phyloP scores from a whole-genome alignment of 768 basidiomycete species.

The Xerocomellus amylosporus region DNA sequence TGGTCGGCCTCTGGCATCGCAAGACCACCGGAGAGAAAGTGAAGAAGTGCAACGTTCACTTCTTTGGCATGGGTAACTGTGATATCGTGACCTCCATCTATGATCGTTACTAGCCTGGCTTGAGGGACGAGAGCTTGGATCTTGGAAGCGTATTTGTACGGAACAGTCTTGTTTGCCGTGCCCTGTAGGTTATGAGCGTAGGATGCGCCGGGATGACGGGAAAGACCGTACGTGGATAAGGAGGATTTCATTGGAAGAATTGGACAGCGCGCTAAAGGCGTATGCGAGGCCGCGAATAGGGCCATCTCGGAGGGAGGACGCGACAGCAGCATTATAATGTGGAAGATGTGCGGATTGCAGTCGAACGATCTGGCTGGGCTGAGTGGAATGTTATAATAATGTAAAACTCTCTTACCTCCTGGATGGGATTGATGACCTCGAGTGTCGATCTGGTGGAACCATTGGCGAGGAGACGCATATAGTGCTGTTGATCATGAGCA shows the following conservation, averaged over 20 bases:
- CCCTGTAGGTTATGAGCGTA: conserved; percentile 21
- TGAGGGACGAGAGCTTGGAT: conserved; percentile 31
- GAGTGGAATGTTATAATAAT: not conserved
- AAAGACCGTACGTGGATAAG: conserved; percentile 56
- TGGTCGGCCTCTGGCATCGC: not conserved
- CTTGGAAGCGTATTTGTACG: conserved; percentile 31
- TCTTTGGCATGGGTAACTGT: conserved; percentile 32
- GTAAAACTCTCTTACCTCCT: conserved; percentile 36
- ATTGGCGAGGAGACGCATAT: conserved; percentile 50
- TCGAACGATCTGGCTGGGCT: conserved; percentile 55
- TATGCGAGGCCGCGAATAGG: conserved; percentile 61
- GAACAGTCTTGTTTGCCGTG: conserved; percentile 34
- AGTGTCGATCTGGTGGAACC: conserved; percentile 21
- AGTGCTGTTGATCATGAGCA: conserved; percentile 36
- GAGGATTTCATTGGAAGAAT: conserved; percentile 49
- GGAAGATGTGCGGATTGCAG: conserved; percentile 74
- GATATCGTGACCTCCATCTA: conserved; percentile 30
- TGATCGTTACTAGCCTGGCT: conserved; percentile 31
- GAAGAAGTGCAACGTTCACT: conserved; percentile 29
- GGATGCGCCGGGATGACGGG: not conserved
- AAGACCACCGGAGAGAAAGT: conserved; percentile 23
- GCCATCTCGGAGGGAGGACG: conserved; percentile 70
- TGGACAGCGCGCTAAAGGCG: conserved; percentile 50
- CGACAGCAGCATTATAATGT: conserved; percentile 73
- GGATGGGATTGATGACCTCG: conserved; percentile 34